Evolutionary conservation across 1,284 basidiomycete species (phyloP).

Genomic region (Trichosporon sp.): DNA sequence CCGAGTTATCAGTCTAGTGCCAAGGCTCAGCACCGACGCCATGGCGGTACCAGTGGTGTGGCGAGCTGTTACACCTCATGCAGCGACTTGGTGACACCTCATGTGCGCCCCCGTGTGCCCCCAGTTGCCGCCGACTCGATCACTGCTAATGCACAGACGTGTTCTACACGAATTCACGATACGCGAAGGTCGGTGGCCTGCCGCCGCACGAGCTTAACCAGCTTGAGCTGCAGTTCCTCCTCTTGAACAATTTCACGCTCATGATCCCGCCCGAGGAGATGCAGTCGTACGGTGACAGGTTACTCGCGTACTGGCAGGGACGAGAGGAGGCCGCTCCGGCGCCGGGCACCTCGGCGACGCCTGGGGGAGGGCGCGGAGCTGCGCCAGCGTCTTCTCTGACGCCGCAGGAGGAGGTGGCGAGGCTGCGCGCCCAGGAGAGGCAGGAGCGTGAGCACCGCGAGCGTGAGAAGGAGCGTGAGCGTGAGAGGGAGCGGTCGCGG

Average conservation of each 20-base stretch:
- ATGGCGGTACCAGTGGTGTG: neutral
- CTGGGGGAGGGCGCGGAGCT: constrained; percentile 19
- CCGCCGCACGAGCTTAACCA: constrained; percentile 94
- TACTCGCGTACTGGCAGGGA: constrained; percentile 62
- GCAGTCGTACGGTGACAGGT: constrained; percentile 90
- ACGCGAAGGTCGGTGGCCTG: constrained; percentile 96
- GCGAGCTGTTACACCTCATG: neutral
- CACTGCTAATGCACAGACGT: constrained; percentile 64
- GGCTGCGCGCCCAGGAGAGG: neutral
- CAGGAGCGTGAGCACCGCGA: constrained; percentile 24
- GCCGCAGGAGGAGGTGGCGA: constrained; percentile 12
- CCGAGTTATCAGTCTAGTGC: no score
- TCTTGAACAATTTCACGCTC: constrained; percentile 91
- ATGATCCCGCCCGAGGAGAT: constrained; percentile 87
- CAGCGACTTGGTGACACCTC: no score
- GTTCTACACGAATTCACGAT: constrained; percentile 98
- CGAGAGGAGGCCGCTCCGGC: constrained; percentile 34
- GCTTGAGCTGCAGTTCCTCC: constrained; percentile 92
- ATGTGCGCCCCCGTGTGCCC: neutral
- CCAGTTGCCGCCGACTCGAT: neutral
- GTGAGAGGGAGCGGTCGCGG: constrained; percentile 3
- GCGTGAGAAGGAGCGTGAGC: constrained; percentile 1
- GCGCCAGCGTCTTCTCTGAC: constrained; percentile 3
- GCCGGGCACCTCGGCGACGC: neutral
- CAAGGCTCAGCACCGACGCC: neutral